phyloP scores from a whole-genome alignment of 495 filamentous ascomycete genomes.

The Umbilicaria muhlenbergii region DNA sequence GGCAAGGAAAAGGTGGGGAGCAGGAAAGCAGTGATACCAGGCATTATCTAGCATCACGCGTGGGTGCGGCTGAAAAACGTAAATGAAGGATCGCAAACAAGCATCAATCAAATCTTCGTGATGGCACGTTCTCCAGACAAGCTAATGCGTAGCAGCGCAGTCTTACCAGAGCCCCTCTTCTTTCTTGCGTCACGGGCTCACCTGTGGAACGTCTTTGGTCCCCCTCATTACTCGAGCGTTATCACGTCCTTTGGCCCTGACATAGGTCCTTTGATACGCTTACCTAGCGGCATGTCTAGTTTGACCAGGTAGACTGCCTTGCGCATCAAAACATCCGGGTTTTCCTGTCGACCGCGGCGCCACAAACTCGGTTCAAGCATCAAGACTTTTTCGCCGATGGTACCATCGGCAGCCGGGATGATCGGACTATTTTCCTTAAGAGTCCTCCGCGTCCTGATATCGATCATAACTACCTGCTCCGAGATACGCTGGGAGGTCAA shows the following conservation, averaged over 20 bases:
- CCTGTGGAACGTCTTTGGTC: too few species aligned
- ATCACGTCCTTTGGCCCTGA: too few species aligned
- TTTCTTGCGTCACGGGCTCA: too few species aligned
- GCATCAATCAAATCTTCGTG: too few species aligned
- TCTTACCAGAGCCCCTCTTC: too few species aligned
- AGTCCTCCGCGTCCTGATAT: background rate
- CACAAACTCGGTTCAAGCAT: constrained; percentile 1
- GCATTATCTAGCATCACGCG: constrained; percentile 6
- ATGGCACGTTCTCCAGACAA: too few species aligned
- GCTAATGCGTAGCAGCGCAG: too few species aligned
- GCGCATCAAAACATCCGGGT: background rate
- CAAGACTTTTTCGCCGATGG: background rate
- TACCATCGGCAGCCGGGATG: background rate
- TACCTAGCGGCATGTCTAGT: constrained; percentile 1
- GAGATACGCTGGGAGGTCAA: background rate
- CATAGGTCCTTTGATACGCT: background rate
- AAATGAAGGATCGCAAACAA: too few species aligned
- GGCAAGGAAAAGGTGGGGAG: constrained; percentile 58
- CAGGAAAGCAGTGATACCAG: constrained; percentile 69
- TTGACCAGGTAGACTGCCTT: background rate
- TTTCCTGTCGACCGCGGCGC: background rate
- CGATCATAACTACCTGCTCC: background rate
- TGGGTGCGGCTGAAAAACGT: too few species aligned
- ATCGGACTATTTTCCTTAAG: constrained; percentile 2
- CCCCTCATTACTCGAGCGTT: too few species aligned